Evolutionary conservation across 1,284 basidiomycete genomes (phyloP), one percentile per base, ranked within the genome.

Genomic region (Lignosus rhinocerotis): DNA sequence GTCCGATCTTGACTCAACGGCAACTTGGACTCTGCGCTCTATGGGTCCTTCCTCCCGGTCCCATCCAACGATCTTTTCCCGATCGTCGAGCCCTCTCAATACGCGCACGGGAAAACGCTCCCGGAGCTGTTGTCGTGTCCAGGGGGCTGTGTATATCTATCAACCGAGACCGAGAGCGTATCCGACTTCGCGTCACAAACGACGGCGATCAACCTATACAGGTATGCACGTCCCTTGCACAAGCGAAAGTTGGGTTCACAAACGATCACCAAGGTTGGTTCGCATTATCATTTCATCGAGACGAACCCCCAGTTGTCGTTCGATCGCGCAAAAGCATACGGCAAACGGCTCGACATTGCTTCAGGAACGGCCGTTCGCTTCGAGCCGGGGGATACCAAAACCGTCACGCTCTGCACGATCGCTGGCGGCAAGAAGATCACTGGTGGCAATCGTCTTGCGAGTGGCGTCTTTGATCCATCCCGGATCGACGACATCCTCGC

Each of bases 301-400:
- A 91, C 91, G 14, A 99, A 99, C 75, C 76, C 85, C 1, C 78
- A 83, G 0, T 82, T 99, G 8, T 77, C 79, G 1, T 98, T 99
- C 67, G 94, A 98, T 74, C 87, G 97, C 16, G 75, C 76, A 1
- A 80, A 86, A 54, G 85, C 94, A 0, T 90, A 96, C 60, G 93
- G 92, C 4, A 94, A 86, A 68, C 84, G 92, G 14, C 85, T 99
- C 3, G 94, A 99, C 72, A 96, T 98, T 51, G 79, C 95, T 0
- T 90, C 97, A 0, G 96, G 94, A 6, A 98, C 95, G 0, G 96
- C 97, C 1, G 92, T 98, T 6, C 87, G 97, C 17, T 99, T 99
- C 71, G 97, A 99, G 71, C 96, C 97, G 0, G 95, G 95, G 8
- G 94, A 97, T 67, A 73, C 75, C 31, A 95, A 94, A 75, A 88